Conservation (phyloP, 2,329 filamentous ascomycete species). For the Pseudogymnoascus destructans region DNA sequence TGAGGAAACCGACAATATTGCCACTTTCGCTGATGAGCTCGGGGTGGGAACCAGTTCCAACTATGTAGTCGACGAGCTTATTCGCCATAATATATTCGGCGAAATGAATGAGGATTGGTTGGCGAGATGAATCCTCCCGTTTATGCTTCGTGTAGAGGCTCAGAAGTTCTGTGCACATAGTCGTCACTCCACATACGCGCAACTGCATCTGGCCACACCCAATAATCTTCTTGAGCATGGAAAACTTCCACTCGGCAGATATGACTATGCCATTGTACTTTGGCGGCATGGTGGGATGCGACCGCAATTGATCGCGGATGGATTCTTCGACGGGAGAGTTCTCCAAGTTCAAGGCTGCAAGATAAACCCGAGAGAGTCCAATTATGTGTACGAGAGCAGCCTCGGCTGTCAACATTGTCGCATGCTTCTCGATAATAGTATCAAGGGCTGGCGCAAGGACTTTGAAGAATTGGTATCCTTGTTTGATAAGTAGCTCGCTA, state of each 20-base stretch:
- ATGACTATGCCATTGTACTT: conserved; percentile 37
- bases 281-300: conserved; percentile 27
- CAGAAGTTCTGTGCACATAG: conserved; percentile 60
- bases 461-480: conserved; percentile 33
- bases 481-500: conserved; percentile 27
- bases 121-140: conserved; percentile 25
- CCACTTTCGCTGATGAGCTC: conserved; percentile 70
- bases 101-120: conserved; percentile 51
- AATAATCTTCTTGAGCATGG: conserved; percentile 56
- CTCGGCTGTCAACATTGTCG: conserved; percentile 38
- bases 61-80: conserved; percentile 70
- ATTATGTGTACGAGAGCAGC: conserved; percentile 30
- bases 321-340: conserved; percentile 15
- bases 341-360: conserved; percentile 26
- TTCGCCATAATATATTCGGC: conserved; percentile 56
- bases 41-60: conserved; percentile 83
- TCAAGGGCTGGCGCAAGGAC: conserved; percentile 32
- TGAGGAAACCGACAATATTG: conserved; percentile 78
- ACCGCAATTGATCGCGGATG: conserved; percentile 20
- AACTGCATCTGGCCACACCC: conserved; percentile 83
- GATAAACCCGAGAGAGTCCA: conserved; percentile 34
- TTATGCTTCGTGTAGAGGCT: conserved; percentile 46
- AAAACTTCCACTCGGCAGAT: conserved; percentile 55
- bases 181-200: conserved; percentile 63
- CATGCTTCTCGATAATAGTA: conserved; percentile 40